Percentiles rank a stretch among this genome's conserved stretches.
Conservation (phyloP, 176 grass and related monocot species). For the Saccharum officinarum region DNA sequence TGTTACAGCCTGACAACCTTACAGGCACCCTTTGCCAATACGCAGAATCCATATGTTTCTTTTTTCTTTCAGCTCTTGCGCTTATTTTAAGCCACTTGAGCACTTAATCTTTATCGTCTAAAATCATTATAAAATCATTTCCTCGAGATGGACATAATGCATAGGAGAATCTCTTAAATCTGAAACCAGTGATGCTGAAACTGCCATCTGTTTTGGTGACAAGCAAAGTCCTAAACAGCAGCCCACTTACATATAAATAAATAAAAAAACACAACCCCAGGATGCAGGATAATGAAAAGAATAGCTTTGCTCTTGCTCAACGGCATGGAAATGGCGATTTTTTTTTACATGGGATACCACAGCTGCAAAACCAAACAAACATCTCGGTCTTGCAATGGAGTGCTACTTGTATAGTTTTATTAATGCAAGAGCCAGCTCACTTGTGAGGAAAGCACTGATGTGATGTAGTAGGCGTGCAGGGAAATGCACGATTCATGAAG, state of each 20-base stretch:
- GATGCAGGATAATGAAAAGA: conserved; percentile 15
- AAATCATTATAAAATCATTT: not conserved
- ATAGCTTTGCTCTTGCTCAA: not conserved
- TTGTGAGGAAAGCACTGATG: not conserved
- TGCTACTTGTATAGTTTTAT: not conserved
- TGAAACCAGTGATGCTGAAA: not conserved
- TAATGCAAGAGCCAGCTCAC: not conserved
- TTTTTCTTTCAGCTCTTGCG: not conserved
- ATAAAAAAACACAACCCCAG: not conserved
- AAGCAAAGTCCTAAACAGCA: not conserved
- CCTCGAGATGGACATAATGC: not conserved
- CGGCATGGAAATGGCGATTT: not conserved
- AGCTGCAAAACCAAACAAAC: conserved; percentile 4
- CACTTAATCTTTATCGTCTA: not conserved
- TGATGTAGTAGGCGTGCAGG: not conserved
- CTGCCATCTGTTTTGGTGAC: not conserved
- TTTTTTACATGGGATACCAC: not conserved
- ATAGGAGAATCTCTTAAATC: not conserved
- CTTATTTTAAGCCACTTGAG: not conserved
- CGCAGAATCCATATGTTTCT: not conserved
- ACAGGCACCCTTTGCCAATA: not conserved
- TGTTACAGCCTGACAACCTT: not conserved
- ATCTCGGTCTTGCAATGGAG: not conserved
- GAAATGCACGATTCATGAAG: not conserved
- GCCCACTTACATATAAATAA: not conserved